Evolutionary conservation across 257 asterid species (phyloP).

Genomic region (Solanum habrochaites): DNA sequence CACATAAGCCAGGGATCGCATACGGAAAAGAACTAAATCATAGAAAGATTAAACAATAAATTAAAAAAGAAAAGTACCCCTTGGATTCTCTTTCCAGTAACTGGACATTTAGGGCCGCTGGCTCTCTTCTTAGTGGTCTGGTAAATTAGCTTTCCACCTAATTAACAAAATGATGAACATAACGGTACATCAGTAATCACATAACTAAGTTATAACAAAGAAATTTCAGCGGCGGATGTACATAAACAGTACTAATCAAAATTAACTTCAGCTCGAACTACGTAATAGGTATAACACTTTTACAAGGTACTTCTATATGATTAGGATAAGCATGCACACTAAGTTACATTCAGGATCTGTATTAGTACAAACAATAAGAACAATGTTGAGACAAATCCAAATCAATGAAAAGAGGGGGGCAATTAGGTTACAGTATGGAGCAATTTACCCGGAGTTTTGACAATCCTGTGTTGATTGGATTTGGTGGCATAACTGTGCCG

Average conservation of each 20-base stretch:
- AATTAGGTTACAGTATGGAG: neutral
- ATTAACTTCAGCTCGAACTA: neutral
- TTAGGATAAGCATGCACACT: neutral
- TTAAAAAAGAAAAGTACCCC: constrained; percentile 39
- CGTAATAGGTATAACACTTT: neutral
- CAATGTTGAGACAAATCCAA: neutral
- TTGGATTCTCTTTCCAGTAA: constrained; percentile 76
- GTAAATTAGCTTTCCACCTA: constrained; percentile 68
- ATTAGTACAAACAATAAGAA: neutral
- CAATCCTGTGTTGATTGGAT: constrained; percentile 72
- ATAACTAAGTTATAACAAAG: neutral
- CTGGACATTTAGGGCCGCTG: constrained; percentile 82
- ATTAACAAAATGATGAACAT: neutral
- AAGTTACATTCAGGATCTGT: neutral
- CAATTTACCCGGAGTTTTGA: constrained; percentile 60
- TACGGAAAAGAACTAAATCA: neutral
- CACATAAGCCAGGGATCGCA: neutral
- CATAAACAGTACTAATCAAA: neutral
- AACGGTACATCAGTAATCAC: neutral
- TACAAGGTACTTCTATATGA: neutral
- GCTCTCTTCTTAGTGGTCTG: constrained; percentile 77
- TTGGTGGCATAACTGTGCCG: constrained; percentile 86
- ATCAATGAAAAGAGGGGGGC: neutral
- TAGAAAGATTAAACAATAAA: neutral
- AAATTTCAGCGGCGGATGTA: neutral